These are phyloP conservation scores for Byssoonygena ceratinophila DNA, from an alignment of 2,329 filamentous ascomycete species.

Conservation along the genomic window DNA sequence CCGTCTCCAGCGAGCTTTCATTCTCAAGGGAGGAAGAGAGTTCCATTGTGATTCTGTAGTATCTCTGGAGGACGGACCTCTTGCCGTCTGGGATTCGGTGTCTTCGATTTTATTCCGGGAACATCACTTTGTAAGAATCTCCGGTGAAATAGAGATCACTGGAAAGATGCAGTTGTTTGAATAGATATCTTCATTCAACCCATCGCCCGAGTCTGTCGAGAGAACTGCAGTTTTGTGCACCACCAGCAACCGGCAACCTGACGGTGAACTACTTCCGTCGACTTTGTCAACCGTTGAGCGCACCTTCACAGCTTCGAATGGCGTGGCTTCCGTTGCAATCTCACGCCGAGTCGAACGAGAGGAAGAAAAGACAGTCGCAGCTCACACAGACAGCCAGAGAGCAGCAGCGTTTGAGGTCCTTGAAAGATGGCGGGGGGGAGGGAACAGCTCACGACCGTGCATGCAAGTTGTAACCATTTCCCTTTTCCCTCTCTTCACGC, in stretches of 20 bases:
- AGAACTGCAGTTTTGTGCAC: not conserved
- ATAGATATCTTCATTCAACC: not conserved
- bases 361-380: not conserved
- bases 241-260: not conserved
- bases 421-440: too few relatives aligned
- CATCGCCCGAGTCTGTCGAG: not conserved
- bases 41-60: not conserved
- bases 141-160: too few relatives aligned
- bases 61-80: not conserved
- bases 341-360: not conserved
- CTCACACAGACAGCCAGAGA: not conserved
- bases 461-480: too few relatives aligned
- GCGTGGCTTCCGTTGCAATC: not conserved
- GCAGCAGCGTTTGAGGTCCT: too few relatives aligned
- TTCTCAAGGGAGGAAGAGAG: not conserved
- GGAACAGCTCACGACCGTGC: too few relatives aligned
- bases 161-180: too few relatives aligned
- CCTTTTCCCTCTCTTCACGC: too few relatives aligned
- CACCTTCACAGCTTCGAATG: too few relatives aligned
- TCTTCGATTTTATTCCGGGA: not conserved
- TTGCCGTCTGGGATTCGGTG: not conserved
- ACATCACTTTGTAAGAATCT: too few relatives aligned
- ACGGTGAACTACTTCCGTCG: too few relatives aligned
- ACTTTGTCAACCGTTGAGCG: too few relatives aligned
- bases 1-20: constrained; percentile 6